Evolutionary conservation across 2,329 filamentous ascomycete species (phyloP).

Genomic region (Akanthomyces lecanii): DNA sequence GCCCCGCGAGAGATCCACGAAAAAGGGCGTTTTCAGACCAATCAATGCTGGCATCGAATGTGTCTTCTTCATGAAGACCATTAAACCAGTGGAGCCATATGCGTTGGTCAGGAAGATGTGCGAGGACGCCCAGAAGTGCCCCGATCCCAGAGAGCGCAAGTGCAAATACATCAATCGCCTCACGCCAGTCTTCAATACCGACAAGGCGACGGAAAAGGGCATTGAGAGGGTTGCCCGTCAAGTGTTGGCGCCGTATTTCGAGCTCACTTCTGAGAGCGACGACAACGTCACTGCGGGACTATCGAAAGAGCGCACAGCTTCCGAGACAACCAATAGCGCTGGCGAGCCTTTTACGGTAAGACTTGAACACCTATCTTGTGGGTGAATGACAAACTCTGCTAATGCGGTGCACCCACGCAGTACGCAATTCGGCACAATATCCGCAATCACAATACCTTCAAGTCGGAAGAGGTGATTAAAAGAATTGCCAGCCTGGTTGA

Average conservation of each 20-base stretch:
- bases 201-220: conserved; percentile 65
- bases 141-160: conserved; percentile 40
- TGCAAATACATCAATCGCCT: conserved; percentile 56
- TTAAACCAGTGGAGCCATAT: conserved; percentile 51
- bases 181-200: conserved; percentile 48
- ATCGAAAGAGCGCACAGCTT: conserved; percentile 6
- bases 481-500: conserved; percentile 64
- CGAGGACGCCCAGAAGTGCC: conserved; percentile 45
- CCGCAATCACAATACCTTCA: conserved; percentile 66
- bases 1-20: conserved; percentile 34
- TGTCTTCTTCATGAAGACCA: conserved; percentile 58
- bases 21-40: conserved; percentile 47
- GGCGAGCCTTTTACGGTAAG: conserved; percentile 40
- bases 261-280: conserved; percentile 28
- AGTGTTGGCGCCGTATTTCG: conserved; percentile 62
- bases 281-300: conserved; percentile 16
- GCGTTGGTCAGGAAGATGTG: conserved; percentile 52
- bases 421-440: conserved; percentile 81
- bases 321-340: conserved; percentile 15
- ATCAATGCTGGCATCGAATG: conserved; percentile 57
- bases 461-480: conserved; percentile 65
- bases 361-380: conserved; percentile 19
- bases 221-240: conserved; percentile 60
- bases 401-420: conserved; percentile 38
- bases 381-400: background rate